Percentiles rank a stretch among this genome's conserved stretches.
These are phyloP conservation scores for Barnettozyma botsteinii DNA, from an alignment of 805 yeast genomes.

Conservation along the genomic window DNA sequence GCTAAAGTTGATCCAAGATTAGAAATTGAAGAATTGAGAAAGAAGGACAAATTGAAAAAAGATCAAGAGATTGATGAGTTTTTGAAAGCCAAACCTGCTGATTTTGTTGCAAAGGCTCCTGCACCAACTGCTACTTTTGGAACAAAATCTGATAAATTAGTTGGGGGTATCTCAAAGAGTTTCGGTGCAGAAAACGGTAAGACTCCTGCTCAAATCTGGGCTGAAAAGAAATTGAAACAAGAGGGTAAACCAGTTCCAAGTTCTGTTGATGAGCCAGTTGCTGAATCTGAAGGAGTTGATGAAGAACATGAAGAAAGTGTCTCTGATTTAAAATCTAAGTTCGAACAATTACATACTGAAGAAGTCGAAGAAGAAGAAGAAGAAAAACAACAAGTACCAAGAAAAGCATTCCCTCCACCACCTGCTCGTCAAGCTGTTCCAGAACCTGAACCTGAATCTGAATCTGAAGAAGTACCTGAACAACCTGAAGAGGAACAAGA, in stretches of 20 bases:
- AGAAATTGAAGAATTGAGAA: constrained; percentile 32
- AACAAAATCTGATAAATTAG: constrained; percentile 33
- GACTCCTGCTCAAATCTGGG: constrained; percentile 95
- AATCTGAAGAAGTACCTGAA: neutral
- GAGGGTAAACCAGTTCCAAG: constrained; percentile 24
- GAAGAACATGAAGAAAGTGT: constrained; percentile 27
- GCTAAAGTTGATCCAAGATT: constrained; percentile 39
- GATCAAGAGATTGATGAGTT: constrained; percentile 31
- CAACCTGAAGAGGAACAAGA: neutral
- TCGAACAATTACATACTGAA: constrained; percentile 28
- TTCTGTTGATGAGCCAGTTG: constrained; percentile 20
- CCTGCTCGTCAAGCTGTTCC: constrained; percentile 4
- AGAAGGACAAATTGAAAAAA: constrained; percentile 30
- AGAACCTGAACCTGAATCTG: neutral
- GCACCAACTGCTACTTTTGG: constrained; percentile 18
- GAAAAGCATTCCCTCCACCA: constrained; percentile 15
- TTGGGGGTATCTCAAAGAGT: constrained; percentile 53
- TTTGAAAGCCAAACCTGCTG: constrained; percentile 31
- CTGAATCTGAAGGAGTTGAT: constrained; percentile 23
- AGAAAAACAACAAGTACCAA: constrained; percentile 13
- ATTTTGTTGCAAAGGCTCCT: constrained; percentile 20
- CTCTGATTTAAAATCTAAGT: constrained; percentile 32
- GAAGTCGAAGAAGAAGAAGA: constrained; percentile 25
- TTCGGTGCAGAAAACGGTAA: constrained; percentile 70
- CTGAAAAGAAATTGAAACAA: constrained; percentile 62